Conservation (phyloP, 192 early-diverging fungal species). For the Dissophora ornata region DNA sequence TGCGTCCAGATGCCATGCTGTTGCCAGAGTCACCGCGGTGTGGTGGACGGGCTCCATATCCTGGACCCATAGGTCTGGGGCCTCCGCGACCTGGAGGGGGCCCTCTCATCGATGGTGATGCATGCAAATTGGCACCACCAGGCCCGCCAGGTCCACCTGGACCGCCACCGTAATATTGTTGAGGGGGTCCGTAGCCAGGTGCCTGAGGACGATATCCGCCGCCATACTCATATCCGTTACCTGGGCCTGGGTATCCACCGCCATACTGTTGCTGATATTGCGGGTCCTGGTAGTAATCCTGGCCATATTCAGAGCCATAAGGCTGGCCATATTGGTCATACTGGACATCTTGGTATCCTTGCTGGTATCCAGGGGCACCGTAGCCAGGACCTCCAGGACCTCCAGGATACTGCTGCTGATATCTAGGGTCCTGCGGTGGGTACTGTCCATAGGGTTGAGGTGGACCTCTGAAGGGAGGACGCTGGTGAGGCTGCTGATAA, state of each 20-base stretch:
- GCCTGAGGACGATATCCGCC: constrained; percentile 21
- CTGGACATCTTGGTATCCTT: constrained; percentile 44
- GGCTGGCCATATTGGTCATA: constrained; percentile 53
- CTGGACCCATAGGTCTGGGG: constrained; percentile 31
- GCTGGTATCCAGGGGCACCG: constrained; percentile 17
- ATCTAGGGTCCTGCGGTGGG: constrained; percentile 24
- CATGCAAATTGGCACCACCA: constrained; percentile 34
- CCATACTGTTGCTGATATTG: constrained; percentile 35
- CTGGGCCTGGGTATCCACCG: constrained; percentile 39
- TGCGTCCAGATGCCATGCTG: constrained; percentile 5
- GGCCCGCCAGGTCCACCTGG: constrained; percentile 11
- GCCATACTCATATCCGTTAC: constrained; percentile 24
- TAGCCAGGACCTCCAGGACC: constrained; percentile 8
- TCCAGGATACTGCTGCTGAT: constrained; percentile 35
- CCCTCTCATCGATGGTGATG: constrained; percentile 40
- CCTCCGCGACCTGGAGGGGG: constrained; percentile 41
- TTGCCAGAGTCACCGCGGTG: constrained; percentile 42
- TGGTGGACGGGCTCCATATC: constrained; percentile 33
- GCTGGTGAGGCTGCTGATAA: constrained; percentile 17
- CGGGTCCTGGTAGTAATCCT: constrained; percentile 34
- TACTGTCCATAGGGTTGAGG: constrained; percentile 36
- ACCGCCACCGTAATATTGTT: constrained; percentile 8
- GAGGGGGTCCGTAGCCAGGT: constrained; percentile 16
- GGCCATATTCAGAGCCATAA: constrained; percentile 36
- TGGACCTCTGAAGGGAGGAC: constrained; percentile 24